Base-by-base conservation (phyloP, 768 basidiomycete species). In the Suillus weaverae region DNA sequence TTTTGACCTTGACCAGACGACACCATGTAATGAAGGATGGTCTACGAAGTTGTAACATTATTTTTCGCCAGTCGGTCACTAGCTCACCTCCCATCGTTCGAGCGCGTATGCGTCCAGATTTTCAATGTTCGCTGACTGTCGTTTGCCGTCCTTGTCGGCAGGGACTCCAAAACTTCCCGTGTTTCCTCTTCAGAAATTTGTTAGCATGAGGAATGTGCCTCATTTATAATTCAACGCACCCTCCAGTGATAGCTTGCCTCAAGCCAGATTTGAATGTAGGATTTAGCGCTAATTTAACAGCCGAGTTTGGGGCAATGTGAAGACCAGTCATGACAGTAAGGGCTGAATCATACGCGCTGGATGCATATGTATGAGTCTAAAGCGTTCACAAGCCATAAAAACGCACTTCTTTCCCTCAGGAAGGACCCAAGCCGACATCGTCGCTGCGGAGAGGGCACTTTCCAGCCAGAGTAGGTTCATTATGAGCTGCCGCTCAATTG, bases 21-120 rank as follows among this genome's bases (percentile, higher is more conserved):
- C 4, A 99, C 97, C 95, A 99, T 97, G 73, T 93, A 99, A 77
- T 98, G 95, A 51, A 99, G 83, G 70, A 99, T 97, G 0, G 94
- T 95, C 95, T 99, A 44, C 20, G 11, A 61, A 43, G 61, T 66
- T 33, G 14, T 55, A 6, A 35, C 26, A 38, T 26, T 59, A 41
- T 11, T 60, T 26, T 32, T 22, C 18, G 60, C 16, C 10, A 36
- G 44, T 68, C 14, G 54, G 54, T 32, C 35, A 55, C 48, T 30
- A 56, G 73, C 83, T 67, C 68, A 91, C 94, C 86, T 97, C 95
- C 95, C 95, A 97, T 66, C 93, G 84, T 70, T 92, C 91, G 48
- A 94, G 79, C 1, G 95, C 94, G 72, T 92, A 92, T 16, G 82
- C 81, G 76, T 97, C 95, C 20, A 97, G 80, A 13, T 79, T 81